phyloP scores from a whole-genome alignment of 1,284 basidiomycete species.

The Tylopilus sp. region DNA sequence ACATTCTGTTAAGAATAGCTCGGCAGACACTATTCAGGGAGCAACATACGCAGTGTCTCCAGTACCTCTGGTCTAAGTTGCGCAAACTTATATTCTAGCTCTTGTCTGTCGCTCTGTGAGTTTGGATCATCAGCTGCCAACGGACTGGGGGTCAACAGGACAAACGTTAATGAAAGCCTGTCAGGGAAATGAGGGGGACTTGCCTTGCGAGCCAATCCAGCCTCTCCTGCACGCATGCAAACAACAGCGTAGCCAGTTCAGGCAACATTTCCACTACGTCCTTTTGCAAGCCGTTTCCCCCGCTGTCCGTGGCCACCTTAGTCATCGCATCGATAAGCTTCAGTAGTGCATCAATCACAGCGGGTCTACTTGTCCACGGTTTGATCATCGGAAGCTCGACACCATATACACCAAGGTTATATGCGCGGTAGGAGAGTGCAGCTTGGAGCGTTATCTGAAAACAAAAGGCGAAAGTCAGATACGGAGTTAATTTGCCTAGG shows the following conservation, averaged over 20 bases:
- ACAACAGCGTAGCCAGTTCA: constrained; percentile 65
- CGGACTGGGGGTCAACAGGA: constrained; percentile 33
- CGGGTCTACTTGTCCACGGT: constrained; percentile 79
- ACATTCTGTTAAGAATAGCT: not conserved
- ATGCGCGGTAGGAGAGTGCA: constrained; percentile 69
- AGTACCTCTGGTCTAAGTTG: constrained; percentile 70
- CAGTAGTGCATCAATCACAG: constrained; percentile 67
- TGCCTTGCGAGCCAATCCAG: constrained; percentile 67
- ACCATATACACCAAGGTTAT: constrained; percentile 73
- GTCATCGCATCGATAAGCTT: constrained; percentile 72
- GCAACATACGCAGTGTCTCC: constrained; percentile 66
- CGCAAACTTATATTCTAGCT: constrained; percentile 62
- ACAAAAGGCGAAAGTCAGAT: not conserved
- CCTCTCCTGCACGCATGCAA: constrained; percentile 71
- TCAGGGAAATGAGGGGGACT: constrained; percentile 15
- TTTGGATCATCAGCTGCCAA: constrained; percentile 44
- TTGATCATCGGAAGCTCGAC: constrained; percentile 68
- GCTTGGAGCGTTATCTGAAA: constrained; percentile 67
- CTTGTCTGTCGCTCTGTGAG: constrained; percentile 50
- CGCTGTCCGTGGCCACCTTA: constrained; percentile 30
- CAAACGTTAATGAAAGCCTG: constrained; percentile 4
- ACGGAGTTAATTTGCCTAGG: not conserved
- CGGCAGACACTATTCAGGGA: not conserved
- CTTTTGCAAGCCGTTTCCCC: constrained; percentile 37
- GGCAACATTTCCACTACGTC: constrained; percentile 56